Percentiles rank a stretch among this genome's conserved stretches.
Evolutionary conservation across 139 green algal genomes (phyloP).

Genomic region (Chloropicon primus): DNA sequence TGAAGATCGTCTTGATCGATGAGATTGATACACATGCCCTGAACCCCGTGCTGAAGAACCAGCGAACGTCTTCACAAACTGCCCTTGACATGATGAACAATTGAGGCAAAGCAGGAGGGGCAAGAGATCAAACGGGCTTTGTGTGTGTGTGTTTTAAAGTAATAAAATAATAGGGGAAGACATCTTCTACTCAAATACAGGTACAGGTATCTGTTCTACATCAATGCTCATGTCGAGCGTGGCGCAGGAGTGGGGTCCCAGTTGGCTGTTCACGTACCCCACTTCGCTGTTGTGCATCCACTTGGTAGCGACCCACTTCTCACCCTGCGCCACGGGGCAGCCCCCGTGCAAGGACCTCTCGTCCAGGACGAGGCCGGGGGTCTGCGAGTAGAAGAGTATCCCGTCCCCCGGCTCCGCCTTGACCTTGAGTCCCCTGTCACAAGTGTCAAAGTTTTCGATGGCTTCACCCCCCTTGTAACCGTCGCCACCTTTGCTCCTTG

Average conservation of each 20-base stretch:
- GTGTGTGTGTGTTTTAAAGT: too few species aligned
- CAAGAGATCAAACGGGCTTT: too few species aligned
- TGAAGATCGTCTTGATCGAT: neutral
- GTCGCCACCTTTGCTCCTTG: neutral
- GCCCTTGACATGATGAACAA: neutral
- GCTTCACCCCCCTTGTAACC: neutral
- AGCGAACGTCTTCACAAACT: neutral
- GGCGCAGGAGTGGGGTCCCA: neutral
- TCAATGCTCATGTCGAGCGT: too few species aligned
- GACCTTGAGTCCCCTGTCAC: neutral
- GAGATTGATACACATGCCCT: neutral
- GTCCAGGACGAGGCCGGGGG: constrained; percentile 7
- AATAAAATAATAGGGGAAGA: too few species aligned
- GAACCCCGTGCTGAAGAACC: neutral
- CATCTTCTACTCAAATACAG: too few species aligned
- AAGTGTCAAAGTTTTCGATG: neutral
- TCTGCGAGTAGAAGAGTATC: neutral
- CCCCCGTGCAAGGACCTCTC: constrained; percentile 28
- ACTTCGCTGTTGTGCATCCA: constrained; percentile 54
- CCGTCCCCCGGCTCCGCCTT: neutral
- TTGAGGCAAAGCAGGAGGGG: neutral
- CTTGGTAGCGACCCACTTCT: constrained; percentile 75
- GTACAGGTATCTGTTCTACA: too few species aligned
- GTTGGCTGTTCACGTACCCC: neutral
- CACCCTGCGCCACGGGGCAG: constrained; percentile 53